Conservation (phyloP, 495 filamentous ascomycete species). For the Aspergillus coremiiformis region DNA sequence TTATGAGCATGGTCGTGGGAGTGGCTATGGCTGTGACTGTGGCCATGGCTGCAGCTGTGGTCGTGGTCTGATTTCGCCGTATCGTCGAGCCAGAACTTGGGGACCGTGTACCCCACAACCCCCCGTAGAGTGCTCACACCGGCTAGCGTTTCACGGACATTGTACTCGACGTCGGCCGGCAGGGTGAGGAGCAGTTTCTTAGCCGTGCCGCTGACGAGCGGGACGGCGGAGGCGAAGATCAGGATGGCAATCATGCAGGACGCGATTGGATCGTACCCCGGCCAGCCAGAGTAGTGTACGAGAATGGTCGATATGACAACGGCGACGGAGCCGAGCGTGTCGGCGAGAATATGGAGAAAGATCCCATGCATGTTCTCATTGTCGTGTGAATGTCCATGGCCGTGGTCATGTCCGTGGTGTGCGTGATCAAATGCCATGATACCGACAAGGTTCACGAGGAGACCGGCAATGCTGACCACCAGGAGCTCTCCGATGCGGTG, state of each 20-base stretch:
- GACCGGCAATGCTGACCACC: slow-evolving; percentile 73
- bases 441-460: slow-evolving; percentile 86
- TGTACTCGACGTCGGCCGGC: slow-evolving; percentile 82
- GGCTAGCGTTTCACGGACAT: slow-evolving; percentile 72
- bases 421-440: slow-evolving; percentile 79
- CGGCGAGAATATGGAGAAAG: slow-evolving; percentile 90
- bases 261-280: slow-evolving; percentile 92
- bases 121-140: slow-evolving; percentile 77
- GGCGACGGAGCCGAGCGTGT: slow-evolving; percentile 88
- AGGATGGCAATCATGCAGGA: slow-evolving; percentile 89
- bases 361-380: slow-evolving; percentile 99
- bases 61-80: slow-evolving; percentile 32
- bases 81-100: slow-evolving; percentile 91
- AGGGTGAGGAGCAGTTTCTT: slow-evolving; percentile 74
- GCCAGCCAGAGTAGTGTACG: slow-evolving; percentile 79
- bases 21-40: slow-evolving; percentile 8
- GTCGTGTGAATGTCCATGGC: slow-evolving; percentile 63
- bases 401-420: slow-evolving; percentile 55
- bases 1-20: slow-evolving; percentile 8
- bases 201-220: slow-evolving; percentile 79
- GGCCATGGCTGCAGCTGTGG: slow-evolving; percentile 19
- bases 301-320: slow-evolving; percentile 89
- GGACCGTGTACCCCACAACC: slow-evolving; percentile 77
- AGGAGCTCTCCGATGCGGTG: slow-evolving; percentile 80
- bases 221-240: slow-evolving; percentile 82